These are phyloP conservation scores for Chrysosporium keratinophilum DNA, from an alignment of 2,329 filamentous ascomycete species.

Conservation along the genomic window DNA sequence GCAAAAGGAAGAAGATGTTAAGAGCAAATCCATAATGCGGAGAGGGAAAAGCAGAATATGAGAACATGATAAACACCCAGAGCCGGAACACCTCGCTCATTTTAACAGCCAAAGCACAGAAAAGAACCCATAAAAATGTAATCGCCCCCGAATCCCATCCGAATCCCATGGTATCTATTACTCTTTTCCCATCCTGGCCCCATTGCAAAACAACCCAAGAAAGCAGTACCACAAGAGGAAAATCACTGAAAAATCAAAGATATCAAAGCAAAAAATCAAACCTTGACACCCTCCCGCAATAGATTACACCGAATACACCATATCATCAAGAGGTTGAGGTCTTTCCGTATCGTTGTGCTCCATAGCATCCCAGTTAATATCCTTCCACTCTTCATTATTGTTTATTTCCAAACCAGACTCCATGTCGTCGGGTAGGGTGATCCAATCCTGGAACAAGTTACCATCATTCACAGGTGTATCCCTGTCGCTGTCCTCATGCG, in stretches of 20 bases:
- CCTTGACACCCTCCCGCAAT: not conserved
- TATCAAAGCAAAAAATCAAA: not conserved
- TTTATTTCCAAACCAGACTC: slow-evolving; percentile 21
- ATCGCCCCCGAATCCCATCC: not conserved
- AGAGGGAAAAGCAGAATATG: too few relatives aligned
- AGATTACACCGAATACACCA: slow-evolving; percentile 4
- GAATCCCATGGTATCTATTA: slow-evolving; percentile 6
- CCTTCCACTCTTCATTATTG: slow-evolving; percentile 3
- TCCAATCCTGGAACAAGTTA: slow-evolving; percentile 29
- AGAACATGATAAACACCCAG: too few relatives aligned
- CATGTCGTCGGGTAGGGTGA: slow-evolving; percentile 21
- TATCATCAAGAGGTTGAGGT: not conserved
- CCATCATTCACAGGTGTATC: slow-evolving; percentile 20
- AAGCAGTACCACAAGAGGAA: not conserved
- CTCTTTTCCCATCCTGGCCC: not conserved
- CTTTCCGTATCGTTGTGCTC: slow-evolving; percentile 21
- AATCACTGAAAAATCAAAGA: too few relatives aligned
- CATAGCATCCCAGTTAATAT: slow-evolving; percentile 31
- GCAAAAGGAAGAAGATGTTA: too few relatives aligned
- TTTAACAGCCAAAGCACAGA: too few relatives aligned
- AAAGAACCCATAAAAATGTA: too few relatives aligned
- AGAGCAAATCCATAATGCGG: too few relatives aligned
- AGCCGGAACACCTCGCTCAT: too few relatives aligned
- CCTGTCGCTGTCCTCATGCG: slow-evolving; percentile 28
- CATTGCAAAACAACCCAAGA: not conserved